Base-by-base conservation (phyloP, 805 yeast genomes). In the Debaryomyces tyrocola region DNA sequence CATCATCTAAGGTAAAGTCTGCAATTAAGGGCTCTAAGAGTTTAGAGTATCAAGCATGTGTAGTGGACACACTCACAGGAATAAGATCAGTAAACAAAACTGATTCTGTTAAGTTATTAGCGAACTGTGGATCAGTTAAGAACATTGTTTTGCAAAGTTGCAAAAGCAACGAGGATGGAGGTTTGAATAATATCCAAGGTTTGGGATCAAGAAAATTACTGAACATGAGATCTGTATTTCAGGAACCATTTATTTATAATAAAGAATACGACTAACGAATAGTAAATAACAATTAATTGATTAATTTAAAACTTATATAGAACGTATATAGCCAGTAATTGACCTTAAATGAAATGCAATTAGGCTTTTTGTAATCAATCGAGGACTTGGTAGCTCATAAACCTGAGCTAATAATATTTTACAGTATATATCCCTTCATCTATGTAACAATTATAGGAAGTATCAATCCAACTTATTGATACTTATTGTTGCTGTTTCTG, bases 21-120 rank as follows among this genome's bases (percentile, higher is more conserved):
- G 44, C 48, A 6, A 76, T 80, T 47, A 70, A 69, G 50, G 84
- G 84, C 0, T 48, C 60, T 4, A 64, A 63, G 46, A 64, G 73
- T 8, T 70, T 63, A 15, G 79, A 75, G 48, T 79, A 69, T 54
- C 69, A 74, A 36, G 71, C 78, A 24, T 58, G 73, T 27, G 62
- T 79, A 4, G 66, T 75, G 5, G 76, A 76, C 4, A 59, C 74
- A 2, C 60, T 80, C 47, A 78, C 84, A 1, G 59, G 71, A 1
- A 66, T 80, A 4, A 67, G 68, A 36, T 67, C 77, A 10, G 67
- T 80, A 20, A 80, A 79, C 56, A 80, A 79, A 54, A 79, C 84
- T 0, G 83, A 80, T 52, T 78, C 80, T 14, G 67, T 74, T 18
- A 78, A 77, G 46, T 55, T 79, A 46, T 60, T 79, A 21, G 78